Evolutionary conservation across 176 grass and related monocot genomes (phyloP).

Genomic region (Phoenix roebelenii): DNA sequence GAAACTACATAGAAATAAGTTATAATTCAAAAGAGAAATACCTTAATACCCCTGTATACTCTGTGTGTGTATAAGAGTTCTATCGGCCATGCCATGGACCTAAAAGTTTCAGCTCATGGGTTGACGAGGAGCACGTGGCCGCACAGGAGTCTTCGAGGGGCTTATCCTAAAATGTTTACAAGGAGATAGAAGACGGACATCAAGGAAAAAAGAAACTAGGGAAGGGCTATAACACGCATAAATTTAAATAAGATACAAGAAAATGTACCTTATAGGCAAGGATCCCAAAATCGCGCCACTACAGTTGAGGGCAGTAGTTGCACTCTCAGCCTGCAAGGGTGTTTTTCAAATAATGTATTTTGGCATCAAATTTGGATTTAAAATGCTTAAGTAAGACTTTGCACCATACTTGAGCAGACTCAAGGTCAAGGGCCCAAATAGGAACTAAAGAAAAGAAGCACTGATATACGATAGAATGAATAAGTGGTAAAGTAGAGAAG

Average conservation of each 20-base stretch:
- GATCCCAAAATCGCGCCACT: constrained; percentile 18
- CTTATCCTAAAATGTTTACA: constrained; percentile 8
- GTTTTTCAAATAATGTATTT: neutral
- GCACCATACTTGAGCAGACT: too few relatives aligned
- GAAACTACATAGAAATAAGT: neutral
- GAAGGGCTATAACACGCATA: neutral
- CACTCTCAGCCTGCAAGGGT: constrained; percentile 14
- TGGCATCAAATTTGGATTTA: neutral
- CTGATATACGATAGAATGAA: too few relatives aligned
- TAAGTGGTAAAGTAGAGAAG: too few relatives aligned
- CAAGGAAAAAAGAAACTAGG: neutral
- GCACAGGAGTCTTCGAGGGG: constrained; percentile 14
- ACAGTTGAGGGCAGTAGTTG: constrained; percentile 19
- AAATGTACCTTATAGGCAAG: constrained; percentile 17
- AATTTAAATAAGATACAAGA: neutral
- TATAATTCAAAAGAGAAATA: neutral
- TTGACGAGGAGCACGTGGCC: constrained; percentile 1
- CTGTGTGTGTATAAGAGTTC: neutral
- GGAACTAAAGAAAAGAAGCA: too few relatives aligned
- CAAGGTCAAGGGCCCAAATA: too few relatives aligned
- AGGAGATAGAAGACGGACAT: neutral
- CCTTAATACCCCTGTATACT: neutral
- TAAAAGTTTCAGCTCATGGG: neutral
- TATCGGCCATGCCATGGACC: neutral
- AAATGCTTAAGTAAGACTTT: neutral